Evolutionary conservation across 2,329 filamentous ascomycete genomes (phyloP), one percentile per base, ranked within the genome.

Genomic region (Exophiala xenobiotica): DNA sequence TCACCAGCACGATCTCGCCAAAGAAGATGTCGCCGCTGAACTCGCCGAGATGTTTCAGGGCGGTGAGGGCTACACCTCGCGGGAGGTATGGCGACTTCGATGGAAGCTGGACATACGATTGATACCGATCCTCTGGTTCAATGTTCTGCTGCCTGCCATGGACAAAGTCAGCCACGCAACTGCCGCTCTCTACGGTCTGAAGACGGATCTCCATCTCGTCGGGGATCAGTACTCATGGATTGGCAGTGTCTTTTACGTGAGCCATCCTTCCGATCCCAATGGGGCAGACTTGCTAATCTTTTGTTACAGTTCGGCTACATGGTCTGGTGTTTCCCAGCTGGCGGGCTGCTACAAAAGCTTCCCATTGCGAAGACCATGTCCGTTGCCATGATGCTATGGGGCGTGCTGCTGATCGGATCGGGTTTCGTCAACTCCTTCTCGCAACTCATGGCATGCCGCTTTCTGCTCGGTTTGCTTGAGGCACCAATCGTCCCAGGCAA

Each of bases 321-420:
- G 11, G 52, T 58, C 8, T 67, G 64, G 64, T 58, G 62, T 2
- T 53, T 64, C 24, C 62, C 62, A 8, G 58, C 61, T 2, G 63
- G 61, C 27, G 54, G 63, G 7, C 46, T 65, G 12, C 59, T 64
- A 42, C 62, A 63, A 39, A 52, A 57, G 23, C 53, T 63, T 8
- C 61, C 60, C 6, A 60, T 71, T 11, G 69, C 67, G 16, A 78
- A 75, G 64, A 77, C 81, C 57, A 67, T 81, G 1, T 77, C 75
- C 1, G 67, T 69, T 27, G 80, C 80, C 57, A 82, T 85, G 53
- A 80, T 83, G 54, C 47, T 67, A 26, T 70, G 69, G 71, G 74
- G 73, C 0, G 65, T 73, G 22, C 75, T 78, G 43, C 66, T 78
- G 42, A 76, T 78, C 43, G 64, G 64, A 9, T 66, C 69, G 40